phyloP scores from a whole-genome alignment of 2,329 filamentous ascomycete species.

The Fusarium oxysporum region DNA sequence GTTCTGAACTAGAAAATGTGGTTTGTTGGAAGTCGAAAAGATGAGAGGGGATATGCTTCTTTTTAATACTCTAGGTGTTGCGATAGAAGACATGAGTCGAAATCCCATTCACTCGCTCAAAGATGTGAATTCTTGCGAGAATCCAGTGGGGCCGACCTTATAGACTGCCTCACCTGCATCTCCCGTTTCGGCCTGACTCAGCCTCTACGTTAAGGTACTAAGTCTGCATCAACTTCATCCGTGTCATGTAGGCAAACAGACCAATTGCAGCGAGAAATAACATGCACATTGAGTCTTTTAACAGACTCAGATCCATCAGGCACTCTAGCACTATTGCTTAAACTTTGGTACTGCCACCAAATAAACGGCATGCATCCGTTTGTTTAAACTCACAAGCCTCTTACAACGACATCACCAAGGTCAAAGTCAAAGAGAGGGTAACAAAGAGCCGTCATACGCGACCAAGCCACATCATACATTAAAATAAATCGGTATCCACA shows the following conservation, averaged over 20 bases:
- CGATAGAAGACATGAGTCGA: constrained; percentile 10
- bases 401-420: background rate
- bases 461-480: constrained; percentile 45
- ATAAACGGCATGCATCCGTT: background rate
- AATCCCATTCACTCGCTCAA: background rate
- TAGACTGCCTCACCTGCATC: constrained; percentile 6
- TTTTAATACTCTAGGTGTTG: background rate
- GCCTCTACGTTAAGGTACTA: constrained; percentile 2
- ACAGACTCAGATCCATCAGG: background rate
- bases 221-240: background rate
- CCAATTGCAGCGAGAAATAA: background rate
- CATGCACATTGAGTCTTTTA: background rate
- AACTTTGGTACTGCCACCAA: background rate
- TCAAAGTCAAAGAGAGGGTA: constrained; percentile 1
- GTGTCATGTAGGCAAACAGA: background rate
- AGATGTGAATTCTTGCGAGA: constrained; percentile 7
- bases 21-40: background rate
- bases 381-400: background rate
- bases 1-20: background rate
- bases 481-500: constrained; percentile 40
- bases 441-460: constrained; percentile 26
- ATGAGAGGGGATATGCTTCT: background rate
- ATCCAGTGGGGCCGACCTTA: constrained; percentile 4
- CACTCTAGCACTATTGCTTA: background rate
- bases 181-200: constrained; percentile 42